Evolutionary conservation across 2,329 filamentous ascomycete species (phyloP), one percentile per base, ranked within the genome.

Genomic region (Fusarium temperatum): DNA sequence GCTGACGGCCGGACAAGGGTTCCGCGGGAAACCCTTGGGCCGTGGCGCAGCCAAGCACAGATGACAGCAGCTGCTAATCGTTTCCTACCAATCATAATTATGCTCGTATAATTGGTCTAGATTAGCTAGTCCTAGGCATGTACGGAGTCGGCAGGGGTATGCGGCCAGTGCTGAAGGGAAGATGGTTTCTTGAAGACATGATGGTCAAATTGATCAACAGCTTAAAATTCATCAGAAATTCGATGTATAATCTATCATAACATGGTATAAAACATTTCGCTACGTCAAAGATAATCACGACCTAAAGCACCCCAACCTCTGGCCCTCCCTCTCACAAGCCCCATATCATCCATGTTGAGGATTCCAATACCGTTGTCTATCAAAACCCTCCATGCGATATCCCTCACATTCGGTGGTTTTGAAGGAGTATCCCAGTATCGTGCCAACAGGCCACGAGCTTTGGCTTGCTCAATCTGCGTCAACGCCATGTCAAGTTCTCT

Each of bases 331-430:
- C 68, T 70, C 8, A 70, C 67, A 36, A 55, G 70, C 2, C 68
- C 68, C n/a, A 70, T 41, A 22, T 70, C 68, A 17, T 70, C 68
- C 61, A 70, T 70, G 0, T 70, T 70, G 0, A 70, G 32, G 14
- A 70, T 28, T 1, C 68, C 68, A 1, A 70, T 44, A 0, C 69
- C 41, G 1, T 66, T 56, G 5, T 70, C 60, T 32, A 70, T 44
- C 24, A 70, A 36, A 1, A 70, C 60, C 22, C 68, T 56, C 66
- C 68, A 70, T 0, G 66, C 61, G 4, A 66, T 67, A 26, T 70
- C 68, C 14, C 54, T 70, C 10, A 70, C 32, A n/a, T 71, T 70
- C 0, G 68, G 68, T 7, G 68, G 68, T 4, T 61, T 28, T 6
- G 54, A 41, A 1, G 68, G 67, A 8, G 48, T 66, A 28, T 66